Percentiles rank a stretch among this genome's conserved stretches.
These are phyloP conservation scores for Cryptococcus deneoformans DNA, from an alignment of 1,284 basidiomycete genomes.

Conservation along the genomic window DNA sequence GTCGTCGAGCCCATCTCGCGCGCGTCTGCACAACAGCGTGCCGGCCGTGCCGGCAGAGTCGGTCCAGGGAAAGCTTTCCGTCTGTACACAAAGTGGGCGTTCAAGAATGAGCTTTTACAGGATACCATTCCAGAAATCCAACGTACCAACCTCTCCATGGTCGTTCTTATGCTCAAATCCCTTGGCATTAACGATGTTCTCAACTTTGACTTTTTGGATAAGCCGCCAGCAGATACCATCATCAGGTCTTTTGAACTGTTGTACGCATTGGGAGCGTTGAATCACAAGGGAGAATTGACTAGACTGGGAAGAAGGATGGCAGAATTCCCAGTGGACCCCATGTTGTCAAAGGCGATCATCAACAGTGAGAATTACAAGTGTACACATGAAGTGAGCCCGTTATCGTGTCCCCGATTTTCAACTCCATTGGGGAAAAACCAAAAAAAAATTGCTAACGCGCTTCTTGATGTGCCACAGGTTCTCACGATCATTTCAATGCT, in stretches of 20 bases:
- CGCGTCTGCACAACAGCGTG: conserved; percentile 94
- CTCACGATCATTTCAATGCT: conserved; percentile 98
- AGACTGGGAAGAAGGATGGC: conserved; percentile 97
- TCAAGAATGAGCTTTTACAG: conserved; percentile 59
- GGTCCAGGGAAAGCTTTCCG: conserved; percentile 97
- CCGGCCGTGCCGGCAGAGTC: conserved; percentile 94
- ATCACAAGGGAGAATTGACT: conserved; percentile 85
- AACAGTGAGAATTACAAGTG: conserved; percentile 92
- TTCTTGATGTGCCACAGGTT: conserved; percentile 54
- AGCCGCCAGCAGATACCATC: conserved; percentile 90
- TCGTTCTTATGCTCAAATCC: conserved; percentile 62
- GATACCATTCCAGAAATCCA: conserved; percentile 62
- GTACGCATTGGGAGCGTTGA: conserved; percentile 93
- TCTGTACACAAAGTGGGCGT: conserved; percentile 63
- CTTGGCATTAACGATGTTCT: conserved; percentile 63
- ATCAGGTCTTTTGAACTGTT: conserved; percentile 91
- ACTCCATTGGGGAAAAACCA: background rate
- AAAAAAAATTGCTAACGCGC: background rate
- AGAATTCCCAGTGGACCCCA: conserved; percentile 98
- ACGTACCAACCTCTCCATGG: conserved; percentile 51
- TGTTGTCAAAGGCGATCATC: conserved; percentile 95
- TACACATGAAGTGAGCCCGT: conserved; percentile 77
- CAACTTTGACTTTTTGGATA: conserved; percentile 60
- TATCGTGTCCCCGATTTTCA: background rate
- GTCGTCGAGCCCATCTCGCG: conserved; percentile 93